phyloP scores from a whole-genome alignment of 352 stramenopile species.

The Elongisporangium prolatum region DNA sequence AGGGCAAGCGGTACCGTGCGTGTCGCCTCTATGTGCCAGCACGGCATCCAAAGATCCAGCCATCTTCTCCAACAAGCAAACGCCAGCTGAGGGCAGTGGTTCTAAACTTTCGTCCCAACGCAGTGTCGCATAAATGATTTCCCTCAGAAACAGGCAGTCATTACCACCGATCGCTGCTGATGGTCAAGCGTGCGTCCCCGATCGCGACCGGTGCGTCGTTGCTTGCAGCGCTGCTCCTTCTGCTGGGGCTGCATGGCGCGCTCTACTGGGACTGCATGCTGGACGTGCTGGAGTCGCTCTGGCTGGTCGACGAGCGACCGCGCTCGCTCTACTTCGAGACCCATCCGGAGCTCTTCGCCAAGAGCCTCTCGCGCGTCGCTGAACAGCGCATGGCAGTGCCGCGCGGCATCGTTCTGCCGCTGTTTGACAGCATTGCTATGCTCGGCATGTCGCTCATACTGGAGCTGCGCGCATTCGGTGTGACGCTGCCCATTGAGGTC shows the following conservation, averaged over 20 bases:
- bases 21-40: neutral
- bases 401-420: constrained; percentile 3
- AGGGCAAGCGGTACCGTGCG: neutral
- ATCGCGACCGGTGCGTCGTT: neutral
- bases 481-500: constrained; percentile 46
- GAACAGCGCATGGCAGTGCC: neutral
- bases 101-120: neutral
- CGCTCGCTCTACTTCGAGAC: neutral
- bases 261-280: neutral
- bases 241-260: neutral
- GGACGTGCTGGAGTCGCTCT: neutral
- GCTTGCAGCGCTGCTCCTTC: neutral
- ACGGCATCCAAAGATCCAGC: neutral
- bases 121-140: neutral
- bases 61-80: too few species aligned
- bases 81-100: neutral
- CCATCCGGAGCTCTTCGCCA: constrained; percentile 2
- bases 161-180: neutral
- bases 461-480: constrained; percentile 31
- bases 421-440: constrained; percentile 6
- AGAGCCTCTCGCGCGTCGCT: constrained; percentile 2
- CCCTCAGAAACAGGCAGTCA: neutral
- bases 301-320: neutral
- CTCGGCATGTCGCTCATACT: constrained; percentile 19
- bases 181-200: neutral